Evolutionary conservation across 2,329 filamentous ascomycete genomes (phyloP).

Genomic region (Chrysosporium queenslandicum): DNA sequence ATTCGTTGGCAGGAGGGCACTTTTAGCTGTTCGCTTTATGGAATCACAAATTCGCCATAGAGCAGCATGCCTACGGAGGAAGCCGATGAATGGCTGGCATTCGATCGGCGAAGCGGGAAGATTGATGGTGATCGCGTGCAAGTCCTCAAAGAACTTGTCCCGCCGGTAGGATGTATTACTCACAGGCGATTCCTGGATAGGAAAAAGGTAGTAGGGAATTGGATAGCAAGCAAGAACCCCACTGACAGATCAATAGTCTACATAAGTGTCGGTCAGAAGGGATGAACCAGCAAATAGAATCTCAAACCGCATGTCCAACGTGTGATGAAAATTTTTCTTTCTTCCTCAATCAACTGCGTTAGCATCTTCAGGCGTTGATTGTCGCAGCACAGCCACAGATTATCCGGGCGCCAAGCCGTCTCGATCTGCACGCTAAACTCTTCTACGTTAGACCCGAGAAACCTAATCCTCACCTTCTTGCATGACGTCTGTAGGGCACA

Average conservation of each 20-base stretch:
- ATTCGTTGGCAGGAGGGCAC: too few relatives aligned
- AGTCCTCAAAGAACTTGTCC: too few relatives aligned
- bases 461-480: not conserved
- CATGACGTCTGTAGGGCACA: constrained; percentile 5
- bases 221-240: not conserved
- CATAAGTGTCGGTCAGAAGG: not conserved
- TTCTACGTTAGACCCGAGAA: not conserved
- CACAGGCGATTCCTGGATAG: too few relatives aligned
- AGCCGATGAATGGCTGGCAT: not conserved
- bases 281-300: not conserved
- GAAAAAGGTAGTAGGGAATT: too few relatives aligned
- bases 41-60: too few relatives aligned
- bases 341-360: not conserved
- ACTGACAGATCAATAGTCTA: not conserved
- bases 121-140: too few relatives aligned
- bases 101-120: too few relatives aligned
- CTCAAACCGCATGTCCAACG: not conserved
- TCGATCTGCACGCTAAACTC: not conserved
- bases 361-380: not conserved
- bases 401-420: not conserved
- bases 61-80: not conserved
- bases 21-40: too few relatives aligned
- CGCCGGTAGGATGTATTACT: too few relatives aligned
- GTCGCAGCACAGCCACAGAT: not conserved
- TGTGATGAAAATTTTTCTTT: not conserved